Conservation (phyloP, 257 asterid species). For the Eucommia ulmoides region DNA sequence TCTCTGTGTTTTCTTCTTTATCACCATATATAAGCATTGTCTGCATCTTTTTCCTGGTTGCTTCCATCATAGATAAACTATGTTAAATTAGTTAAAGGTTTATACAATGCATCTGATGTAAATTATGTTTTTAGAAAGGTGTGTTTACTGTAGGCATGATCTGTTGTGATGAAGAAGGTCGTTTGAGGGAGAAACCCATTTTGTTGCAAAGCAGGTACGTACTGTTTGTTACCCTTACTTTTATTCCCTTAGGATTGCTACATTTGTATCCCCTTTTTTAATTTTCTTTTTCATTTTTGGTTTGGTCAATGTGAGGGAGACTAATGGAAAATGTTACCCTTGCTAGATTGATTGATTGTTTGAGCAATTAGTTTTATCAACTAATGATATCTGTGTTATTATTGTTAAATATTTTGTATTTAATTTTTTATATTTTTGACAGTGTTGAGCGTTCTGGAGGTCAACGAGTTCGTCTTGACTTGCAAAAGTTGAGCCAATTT, state of each 20-base stretch:
- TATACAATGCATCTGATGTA: slow-evolving; percentile 12
- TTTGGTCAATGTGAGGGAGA: background rate
- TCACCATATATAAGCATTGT: too few species aligned
- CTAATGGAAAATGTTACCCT: background rate
- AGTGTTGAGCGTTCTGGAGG: slow-evolving; percentile 98
- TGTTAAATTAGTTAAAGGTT: too few species aligned
- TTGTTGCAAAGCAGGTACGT: slow-evolving; percentile 85
- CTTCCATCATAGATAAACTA: too few species aligned
- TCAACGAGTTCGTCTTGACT: slow-evolving; percentile 90
- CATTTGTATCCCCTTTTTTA: too few species aligned
- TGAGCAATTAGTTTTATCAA: too few species aligned
- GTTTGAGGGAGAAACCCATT: slow-evolving; percentile 84
- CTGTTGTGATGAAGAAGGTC: slow-evolving; percentile 97
- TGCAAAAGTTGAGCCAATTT: slow-evolving; percentile 67
- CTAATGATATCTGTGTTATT: too few species aligned
- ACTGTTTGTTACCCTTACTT: slow-evolving; percentile 2
- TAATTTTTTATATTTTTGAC: slow-evolving; percentile 8
- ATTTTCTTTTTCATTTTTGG: slow-evolving; percentile 1
- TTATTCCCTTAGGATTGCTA: slow-evolving; percentile 9
- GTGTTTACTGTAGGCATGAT: slow-evolving; percentile 94
- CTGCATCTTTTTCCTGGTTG: too few species aligned
- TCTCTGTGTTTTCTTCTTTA: too few species aligned
- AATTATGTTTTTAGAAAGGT: slow-evolving; percentile 42
- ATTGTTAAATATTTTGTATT: too few species aligned
- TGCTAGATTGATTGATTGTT: too few species aligned